These are phyloP conservation scores for Carex pumila DNA, from an alignment of 176 grass and related monocot species.

Conservation along the genomic window DNA sequence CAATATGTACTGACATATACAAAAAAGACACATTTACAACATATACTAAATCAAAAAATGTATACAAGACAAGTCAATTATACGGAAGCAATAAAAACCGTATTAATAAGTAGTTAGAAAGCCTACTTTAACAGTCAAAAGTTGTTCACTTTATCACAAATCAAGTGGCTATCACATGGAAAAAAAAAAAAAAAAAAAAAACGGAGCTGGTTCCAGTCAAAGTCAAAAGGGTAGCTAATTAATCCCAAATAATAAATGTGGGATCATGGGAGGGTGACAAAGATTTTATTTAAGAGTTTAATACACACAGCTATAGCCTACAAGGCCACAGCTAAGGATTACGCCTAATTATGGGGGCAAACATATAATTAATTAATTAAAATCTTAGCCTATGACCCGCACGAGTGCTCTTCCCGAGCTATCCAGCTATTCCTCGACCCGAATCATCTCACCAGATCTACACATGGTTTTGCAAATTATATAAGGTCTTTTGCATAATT, in stretches of 20 bases:
- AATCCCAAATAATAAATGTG: slow-evolving; percentile 46
- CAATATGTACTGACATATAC: neutral
- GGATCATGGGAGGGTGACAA: slow-evolving; percentile 61
- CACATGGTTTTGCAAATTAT: slow-evolving; percentile 14
- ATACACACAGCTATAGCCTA: slow-evolving; percentile 9
- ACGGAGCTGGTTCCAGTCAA: slow-evolving; percentile 42
- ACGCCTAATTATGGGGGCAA: slow-evolving; percentile 30
- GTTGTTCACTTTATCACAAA: neutral
- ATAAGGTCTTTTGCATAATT: slow-evolving; percentile 21
- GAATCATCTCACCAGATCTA: slow-evolving; percentile 68
- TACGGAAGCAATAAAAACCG: neutral
- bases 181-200: slow-evolving; percentile 1
- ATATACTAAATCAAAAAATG: neutral
- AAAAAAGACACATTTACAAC: neutral
- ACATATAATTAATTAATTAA: slow-evolving; percentile 24
- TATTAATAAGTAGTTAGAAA: neutral
- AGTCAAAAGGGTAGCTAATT: slow-evolving; percentile 51
- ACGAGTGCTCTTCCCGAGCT: slow-evolving; percentile 92
- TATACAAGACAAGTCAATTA: neutral
- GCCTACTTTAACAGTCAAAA: neutral
- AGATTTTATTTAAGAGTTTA: slow-evolving; percentile 49
- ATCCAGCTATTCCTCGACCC: slow-evolving; percentile 67
- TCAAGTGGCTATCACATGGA: slow-evolving; percentile 4
- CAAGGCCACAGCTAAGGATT: slow-evolving; percentile 25
- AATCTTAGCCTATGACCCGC: slow-evolving; percentile 56